Evolutionary conservation across 345 rosid species (phyloP), one percentile per base, ranked within the genome.

Genomic region (Gossypium australe): DNA sequence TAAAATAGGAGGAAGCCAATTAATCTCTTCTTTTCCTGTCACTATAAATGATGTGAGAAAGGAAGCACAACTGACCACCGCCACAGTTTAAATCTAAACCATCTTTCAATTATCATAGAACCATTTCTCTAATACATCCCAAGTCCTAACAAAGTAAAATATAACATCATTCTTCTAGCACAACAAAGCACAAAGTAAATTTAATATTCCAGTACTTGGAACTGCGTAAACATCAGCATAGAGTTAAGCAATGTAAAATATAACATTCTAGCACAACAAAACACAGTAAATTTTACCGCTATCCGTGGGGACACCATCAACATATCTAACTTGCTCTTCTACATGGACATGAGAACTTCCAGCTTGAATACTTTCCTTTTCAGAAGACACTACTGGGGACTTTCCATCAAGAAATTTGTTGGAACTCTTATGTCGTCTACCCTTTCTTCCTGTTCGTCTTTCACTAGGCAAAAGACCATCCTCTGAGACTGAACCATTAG

Each of bases 401-500:
- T 84, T 88, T 74, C 84, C 89, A 75, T 90, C 92, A 78, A 61
- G 71, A 79, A 84, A 61, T 84, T 81, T 86, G 78, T 81, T 72
- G 63, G 91, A 85, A 83, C 79, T 86, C 84, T 81, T 95, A 72
- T 88, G 93, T 72, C 97, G 91, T 82, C 97, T 91, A 75, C 87
- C 73, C 79, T 82, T 91, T 87, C 93, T 88, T 83, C 93, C 94
- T 6, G 84, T 45, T 22, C 84, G 78, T 75, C 85, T 79, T 49
- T 89, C 94, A 73, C 85, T 78, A 48, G 79, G 81, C 60, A 87
- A 73, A 73, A 76, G 61, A 68, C 83, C 87, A 84, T 80, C 88
- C 78, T 85, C 87, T 9, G 66, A 55, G 80, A 78, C 67, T 71
- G 75, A 76, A 69, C 83, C 85, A 59, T 82, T 83, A 73, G 85